Percentiles rank a stretch among this genome's conserved stretches.
Evolutionary conservation across 2,329 filamentous ascomycete species (phyloP).

Genomic region (Curvularia spicifera): DNA sequence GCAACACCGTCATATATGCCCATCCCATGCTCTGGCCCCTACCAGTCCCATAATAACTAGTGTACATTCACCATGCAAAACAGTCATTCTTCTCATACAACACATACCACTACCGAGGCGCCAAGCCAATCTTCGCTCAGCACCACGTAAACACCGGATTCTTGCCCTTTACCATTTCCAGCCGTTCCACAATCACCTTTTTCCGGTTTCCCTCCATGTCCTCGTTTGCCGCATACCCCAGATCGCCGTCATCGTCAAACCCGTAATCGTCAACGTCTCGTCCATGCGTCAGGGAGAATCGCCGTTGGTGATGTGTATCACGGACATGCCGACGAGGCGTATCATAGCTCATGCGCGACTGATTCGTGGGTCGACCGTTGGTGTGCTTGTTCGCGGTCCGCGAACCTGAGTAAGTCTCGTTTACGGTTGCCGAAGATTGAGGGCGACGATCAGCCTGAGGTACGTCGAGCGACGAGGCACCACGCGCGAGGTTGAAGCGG

Average conservation of each 20-base stretch:
- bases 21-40: constrained; percentile 2
- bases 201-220: constrained; percentile 90
- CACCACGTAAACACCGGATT: constrained; percentile 99
- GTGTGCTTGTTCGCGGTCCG: constrained; percentile 17
- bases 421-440: constrained; percentile 45
- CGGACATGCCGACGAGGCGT: constrained; percentile 41
- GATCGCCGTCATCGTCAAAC: constrained; percentile 78
- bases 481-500: constrained; percentile 57
- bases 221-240: constrained; percentile 92
- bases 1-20: constrained; percentile 10
- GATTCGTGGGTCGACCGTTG: constrained; percentile 37
- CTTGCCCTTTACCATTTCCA: constrained; percentile 93
- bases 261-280: constrained; percentile 61
- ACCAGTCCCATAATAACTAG: constrained; percentile 1
- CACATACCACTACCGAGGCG: not conserved
- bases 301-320: constrained; percentile 46
- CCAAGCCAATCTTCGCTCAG: constrained; percentile 51
- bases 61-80: constrained; percentile 15
- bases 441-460: constrained; percentile 32
- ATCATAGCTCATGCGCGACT: constrained; percentile 53
- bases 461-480: constrained; percentile 54
- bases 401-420: constrained; percentile 40
- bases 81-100: not conserved
- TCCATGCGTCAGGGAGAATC: constrained; percentile 56
- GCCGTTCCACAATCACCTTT: constrained; percentile 94